Evolutionary conservation across 1,284 basidiomycete species (phyloP).

Genomic region (Malassezia caprae): DNA sequence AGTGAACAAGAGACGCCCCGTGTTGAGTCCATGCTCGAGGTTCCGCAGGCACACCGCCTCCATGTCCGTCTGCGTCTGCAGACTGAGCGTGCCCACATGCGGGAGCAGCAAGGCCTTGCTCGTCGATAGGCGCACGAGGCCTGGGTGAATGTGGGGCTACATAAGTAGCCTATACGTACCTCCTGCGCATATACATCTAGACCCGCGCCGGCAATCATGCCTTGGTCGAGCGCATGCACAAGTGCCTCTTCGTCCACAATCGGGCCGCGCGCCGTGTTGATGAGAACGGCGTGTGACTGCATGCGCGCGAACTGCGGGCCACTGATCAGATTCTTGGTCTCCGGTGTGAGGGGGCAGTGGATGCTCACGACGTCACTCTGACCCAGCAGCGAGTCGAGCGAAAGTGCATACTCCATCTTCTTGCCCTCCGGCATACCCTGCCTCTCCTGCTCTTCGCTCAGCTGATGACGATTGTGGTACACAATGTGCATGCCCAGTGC

Average conservation of each 20-base stretch:
- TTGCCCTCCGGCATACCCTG: slow-evolving; percentile 21
- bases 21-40: slow-evolving; percentile 35
- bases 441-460: slow-evolving; percentile 38
- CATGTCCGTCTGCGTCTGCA: slow-evolving; percentile 48
- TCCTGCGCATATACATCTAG: slow-evolving; percentile 84
- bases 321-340: slow-evolving; percentile 50
- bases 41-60: slow-evolving; percentile 46
- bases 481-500: slow-evolving; percentile 36
- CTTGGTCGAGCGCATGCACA: slow-evolving; percentile 28
- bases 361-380: slow-evolving; percentile 51
- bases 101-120: slow-evolving; percentile 30
- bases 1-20: slow-evolving; percentile 36
- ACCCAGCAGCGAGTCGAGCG: slow-evolving; percentile 49
- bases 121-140: slow-evolving; percentile 22
- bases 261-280: slow-evolving; percentile 53
- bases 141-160: slow-evolving; percentile 25
- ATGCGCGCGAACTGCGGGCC: slow-evolving; percentile 47
- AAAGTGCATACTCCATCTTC: slow-evolving; percentile 27
- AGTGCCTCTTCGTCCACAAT: slow-evolving; percentile 50
- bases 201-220: slow-evolving; percentile 56
- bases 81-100: slow-evolving; percentile 41
- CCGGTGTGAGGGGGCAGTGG: slow-evolving; percentile 51
- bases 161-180: slow-evolving; percentile 50
- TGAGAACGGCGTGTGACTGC: slow-evolving; percentile 48
- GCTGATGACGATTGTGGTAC: slow-evolving; percentile 37